phyloP scores from a whole-genome alignment of 768 basidiomycete species.

The Pleurotus tuoliensis region DNA sequence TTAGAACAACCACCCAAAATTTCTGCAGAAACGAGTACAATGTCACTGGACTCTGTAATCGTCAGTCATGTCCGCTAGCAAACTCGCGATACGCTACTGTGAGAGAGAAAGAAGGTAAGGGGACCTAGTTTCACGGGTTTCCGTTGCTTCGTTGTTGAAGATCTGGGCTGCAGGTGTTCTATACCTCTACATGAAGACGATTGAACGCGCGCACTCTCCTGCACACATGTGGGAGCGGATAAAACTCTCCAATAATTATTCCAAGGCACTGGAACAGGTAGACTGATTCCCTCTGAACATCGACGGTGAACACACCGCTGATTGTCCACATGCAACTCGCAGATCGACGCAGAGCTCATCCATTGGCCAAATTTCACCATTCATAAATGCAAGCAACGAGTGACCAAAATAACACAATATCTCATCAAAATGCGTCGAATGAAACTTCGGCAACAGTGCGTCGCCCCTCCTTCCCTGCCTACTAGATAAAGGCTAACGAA shows the following conservation, averaged over 20 bases:
- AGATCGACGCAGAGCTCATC: slow-evolving; percentile 95
- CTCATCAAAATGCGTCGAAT: slow-evolving; percentile 96
- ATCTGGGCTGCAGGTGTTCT: slow-evolving; percentile 54
- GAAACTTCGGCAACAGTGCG: slow-evolving; percentile 82
- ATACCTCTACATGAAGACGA: slow-evolving; percentile 96
- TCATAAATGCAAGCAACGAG: slow-evolving; percentile 98
- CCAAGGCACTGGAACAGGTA: slow-evolving; percentile 93
- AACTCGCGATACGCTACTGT: slow-evolving; percentile 99
- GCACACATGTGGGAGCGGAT: slow-evolving; percentile 98
- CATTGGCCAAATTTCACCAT: slow-evolving; percentile 98
- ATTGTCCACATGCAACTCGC: neutral
- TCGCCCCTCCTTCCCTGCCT: slow-evolving; percentile 9
- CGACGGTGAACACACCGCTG: too few species aligned
- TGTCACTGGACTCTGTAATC: slow-evolving; percentile 90
- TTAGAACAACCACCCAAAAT: slow-evolving; percentile 90
- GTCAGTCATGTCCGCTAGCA: slow-evolving; percentile 96
- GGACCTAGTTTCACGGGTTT: neutral
- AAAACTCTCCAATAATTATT: slow-evolving; percentile 89
- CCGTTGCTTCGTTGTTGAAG: neutral
- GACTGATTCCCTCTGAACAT: slow-evolving; percentile 14
- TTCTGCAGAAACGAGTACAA: slow-evolving; percentile 99
- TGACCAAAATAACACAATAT: slow-evolving; percentile 99
- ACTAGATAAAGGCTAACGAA: neutral
- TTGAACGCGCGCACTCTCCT: slow-evolving; percentile 94
- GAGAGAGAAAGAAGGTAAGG: slow-evolving; percentile 84